Evolutionary conservation across 441 rosid genomes (phyloP), one percentile per base, ranked within the genome.

Genomic region (Biscutella laevigata): DNA sequence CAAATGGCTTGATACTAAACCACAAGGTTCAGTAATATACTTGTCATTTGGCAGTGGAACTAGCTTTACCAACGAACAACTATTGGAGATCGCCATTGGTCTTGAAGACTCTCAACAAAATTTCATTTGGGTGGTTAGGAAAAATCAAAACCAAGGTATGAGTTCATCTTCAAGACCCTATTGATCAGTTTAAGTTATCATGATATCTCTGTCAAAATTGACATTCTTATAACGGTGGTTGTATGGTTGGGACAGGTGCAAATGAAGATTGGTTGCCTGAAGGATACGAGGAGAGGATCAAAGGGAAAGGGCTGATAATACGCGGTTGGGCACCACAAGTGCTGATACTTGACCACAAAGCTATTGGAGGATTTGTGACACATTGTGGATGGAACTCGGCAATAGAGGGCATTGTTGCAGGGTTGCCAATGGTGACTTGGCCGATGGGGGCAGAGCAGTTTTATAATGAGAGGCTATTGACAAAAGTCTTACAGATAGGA

Each of bases 341-440:
- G 3, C 12, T 77, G 55, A 79, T 86, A 59, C 92, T 83, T 8
- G 83, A 83, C 6, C 87, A 83, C 33, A 68, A 65, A 69, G 78
- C 83, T 0, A 38, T 69, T 0, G 82, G 82, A 5, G 80, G 76
- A 7, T 82, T 84, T 25, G 77, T 84, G 66, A 80, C 83, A 1
- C 86, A 83, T 4, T 78, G 95, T 2, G 81, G 89, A 13, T 81
- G 85, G 89, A 86, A 83, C 64, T 86, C 92, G 10, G 67, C 59
- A 3, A 20, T 84, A 1, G 94, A 84, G 54, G 86, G 77, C 0
- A 48, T 82, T 1, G 28, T 73, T 1, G 80, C 80, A 0, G 96
- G 88, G 1, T 28, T 69, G 22, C 77, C 80, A 1, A 70, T 82
- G 88, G 86, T 74, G 9, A 62, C 91, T 0, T 82, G 91, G 88